Conservation (phyloP, 352 stramenopile genomes). For the Globisporangium emineosum region DNA sequence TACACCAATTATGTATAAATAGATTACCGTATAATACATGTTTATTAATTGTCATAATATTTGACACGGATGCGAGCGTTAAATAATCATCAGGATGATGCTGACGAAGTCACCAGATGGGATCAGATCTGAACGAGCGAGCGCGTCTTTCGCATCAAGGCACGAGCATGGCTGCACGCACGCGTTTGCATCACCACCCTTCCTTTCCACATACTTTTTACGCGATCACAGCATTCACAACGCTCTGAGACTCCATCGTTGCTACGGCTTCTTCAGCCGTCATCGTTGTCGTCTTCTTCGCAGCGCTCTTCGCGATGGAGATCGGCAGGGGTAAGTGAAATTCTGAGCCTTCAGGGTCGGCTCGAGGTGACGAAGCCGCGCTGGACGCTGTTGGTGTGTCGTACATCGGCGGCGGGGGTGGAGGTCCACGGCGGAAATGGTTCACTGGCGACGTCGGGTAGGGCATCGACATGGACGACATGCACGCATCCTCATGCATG, state of each 20-base stretch:
- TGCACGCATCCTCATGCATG: slow-evolving; percentile 39
- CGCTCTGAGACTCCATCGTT: neutral
- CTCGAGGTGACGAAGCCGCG: slow-evolving; percentile 28
- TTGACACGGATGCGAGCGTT: neutral
- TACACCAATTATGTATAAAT: too few species aligned
- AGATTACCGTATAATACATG: too few species aligned
- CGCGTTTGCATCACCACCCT: too few species aligned
- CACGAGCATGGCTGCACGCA: neutral
- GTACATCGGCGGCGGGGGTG: slow-evolving; percentile 23
- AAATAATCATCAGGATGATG: neutral
- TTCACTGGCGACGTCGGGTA: slow-evolving; percentile 64
- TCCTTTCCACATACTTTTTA: neutral
- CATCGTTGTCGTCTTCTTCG: neutral
- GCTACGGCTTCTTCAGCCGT: neutral
- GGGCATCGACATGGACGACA: slow-evolving; percentile 42
- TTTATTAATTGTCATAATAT: too few species aligned
- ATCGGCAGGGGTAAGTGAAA: neutral
- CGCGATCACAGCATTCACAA: neutral
- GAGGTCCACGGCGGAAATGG: slow-evolving; percentile 58
- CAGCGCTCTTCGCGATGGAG: slow-evolving; percentile 2
- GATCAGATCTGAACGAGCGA: neutral
- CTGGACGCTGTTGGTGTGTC: slow-evolving; percentile 30
- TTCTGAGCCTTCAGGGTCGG: neutral
- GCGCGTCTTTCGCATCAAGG: neutral
- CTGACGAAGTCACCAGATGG: neutral